Conservation (phyloP, 2,329 filamentous ascomycete genomes). For the Neofusicoccum parvum region DNA sequence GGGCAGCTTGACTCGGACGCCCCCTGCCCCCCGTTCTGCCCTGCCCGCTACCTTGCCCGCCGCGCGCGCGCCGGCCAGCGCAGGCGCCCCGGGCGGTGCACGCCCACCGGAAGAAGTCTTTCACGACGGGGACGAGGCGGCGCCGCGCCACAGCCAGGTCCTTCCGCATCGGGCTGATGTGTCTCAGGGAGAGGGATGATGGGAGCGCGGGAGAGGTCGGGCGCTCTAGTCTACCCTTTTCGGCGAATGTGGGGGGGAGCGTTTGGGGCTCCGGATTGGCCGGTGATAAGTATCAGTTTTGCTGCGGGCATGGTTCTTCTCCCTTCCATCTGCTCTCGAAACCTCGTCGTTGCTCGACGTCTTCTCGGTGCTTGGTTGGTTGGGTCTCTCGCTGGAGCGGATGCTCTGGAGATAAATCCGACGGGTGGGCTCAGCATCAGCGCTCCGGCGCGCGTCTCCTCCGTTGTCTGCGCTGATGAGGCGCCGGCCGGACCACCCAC, state of each 20-base stretch:
- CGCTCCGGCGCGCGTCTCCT: background rate
- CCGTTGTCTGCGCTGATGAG: background rate
- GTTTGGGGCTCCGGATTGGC: background rate
- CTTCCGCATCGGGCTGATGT: conserved; percentile 2
- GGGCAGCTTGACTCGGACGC: background rate
- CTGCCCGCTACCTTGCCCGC: background rate
- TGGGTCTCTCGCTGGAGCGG: no score
- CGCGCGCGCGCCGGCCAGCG: background rate
- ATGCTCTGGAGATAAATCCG: background rate
- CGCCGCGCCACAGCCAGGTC: background rate
- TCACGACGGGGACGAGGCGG: background rate
- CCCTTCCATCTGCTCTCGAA: no score
- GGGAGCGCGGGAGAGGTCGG: background rate
- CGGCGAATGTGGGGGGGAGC: background rate
- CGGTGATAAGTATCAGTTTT: no score
- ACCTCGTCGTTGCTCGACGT: no score
- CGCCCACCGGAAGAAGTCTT: conserved; percentile 17
- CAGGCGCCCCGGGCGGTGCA: no score
- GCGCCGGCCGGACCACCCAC: background rate
- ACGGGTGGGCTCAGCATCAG: background rate
- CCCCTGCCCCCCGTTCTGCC: background rate
- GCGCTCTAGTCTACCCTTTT: background rate
- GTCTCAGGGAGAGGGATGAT: background rate
- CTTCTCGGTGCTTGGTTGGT: no score
- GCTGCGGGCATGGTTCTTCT: no score